Conservation (phyloP, 73 alveolate species). For the Paramecium bursaria region DNA sequence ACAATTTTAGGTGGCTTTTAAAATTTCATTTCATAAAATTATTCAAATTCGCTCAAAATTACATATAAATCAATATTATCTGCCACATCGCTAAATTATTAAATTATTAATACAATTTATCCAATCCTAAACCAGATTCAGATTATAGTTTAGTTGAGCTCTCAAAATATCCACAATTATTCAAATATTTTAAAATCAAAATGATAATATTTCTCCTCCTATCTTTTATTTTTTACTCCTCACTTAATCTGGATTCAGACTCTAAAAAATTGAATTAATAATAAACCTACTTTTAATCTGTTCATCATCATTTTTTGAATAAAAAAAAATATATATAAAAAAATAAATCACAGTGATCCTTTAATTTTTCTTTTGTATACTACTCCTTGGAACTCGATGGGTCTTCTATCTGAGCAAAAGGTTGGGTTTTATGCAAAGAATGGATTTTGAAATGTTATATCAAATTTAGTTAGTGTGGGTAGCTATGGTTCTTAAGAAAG, state of each 20-base stretch:
- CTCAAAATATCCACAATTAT: constrained; percentile 87
- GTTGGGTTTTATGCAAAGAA: no score
- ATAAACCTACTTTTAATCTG: no score
- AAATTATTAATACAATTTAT: constrained; percentile 70
- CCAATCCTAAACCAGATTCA: constrained; percentile 90
- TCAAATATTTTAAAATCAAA: constrained; percentile 82
- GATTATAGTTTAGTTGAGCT: constrained; percentile 84
- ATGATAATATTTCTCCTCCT: constrained; percentile 87
- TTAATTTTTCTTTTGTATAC: no score
- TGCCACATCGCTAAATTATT: constrained; percentile 80
- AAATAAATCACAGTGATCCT: no score
- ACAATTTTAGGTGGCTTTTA: constrained; percentile 89
- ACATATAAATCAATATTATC: constrained; percentile 96
- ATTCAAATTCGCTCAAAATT: constrained; percentile 95
- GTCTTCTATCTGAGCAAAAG: no score
- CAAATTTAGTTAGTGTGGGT: no score
- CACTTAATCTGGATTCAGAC: constrained; percentile 91
- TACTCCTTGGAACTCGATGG: no score
- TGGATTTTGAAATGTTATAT: no score
- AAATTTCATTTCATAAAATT: constrained; percentile 91
- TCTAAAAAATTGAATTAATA: no score
- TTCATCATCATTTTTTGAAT: no score
- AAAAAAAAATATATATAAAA: no score
- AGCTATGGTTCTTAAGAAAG: no score
- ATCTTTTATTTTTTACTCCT: constrained; percentile 89